phyloP scores from a whole-genome alignment of 2,329 filamentous ascomycete species.

The Cladosporium halotolerans region DNA sequence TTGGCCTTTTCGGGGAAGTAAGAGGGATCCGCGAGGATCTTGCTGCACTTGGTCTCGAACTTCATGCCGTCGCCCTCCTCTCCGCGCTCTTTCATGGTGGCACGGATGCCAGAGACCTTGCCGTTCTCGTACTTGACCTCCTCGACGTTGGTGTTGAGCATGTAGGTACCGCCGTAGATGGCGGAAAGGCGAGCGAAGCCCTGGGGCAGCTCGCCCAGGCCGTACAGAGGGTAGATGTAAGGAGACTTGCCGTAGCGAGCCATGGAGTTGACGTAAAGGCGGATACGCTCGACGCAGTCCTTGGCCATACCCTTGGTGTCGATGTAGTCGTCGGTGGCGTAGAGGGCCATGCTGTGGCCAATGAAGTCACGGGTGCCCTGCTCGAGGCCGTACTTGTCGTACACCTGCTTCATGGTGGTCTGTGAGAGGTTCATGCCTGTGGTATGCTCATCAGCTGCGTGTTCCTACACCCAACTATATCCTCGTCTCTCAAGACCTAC shows the following conservation, averaged over 20 bases:
- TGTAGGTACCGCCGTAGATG: conserved; percentile 98
- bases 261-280: conserved; percentile 95
- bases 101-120: conserved; percentile 93
- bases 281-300: conserved; percentile 85
- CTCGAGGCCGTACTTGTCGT: conserved; percentile 95
- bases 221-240: conserved; percentile 98
- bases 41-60: conserved; percentile 92
- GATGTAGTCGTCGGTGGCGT: conserved; percentile 84
- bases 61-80: conserved; percentile 71
- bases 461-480: neutral
- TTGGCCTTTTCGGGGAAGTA: conserved; percentile 91
- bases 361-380: conserved; percentile 86
- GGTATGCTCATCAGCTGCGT: conserved; percentile 13
- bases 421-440: conserved; percentile 68
- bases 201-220: conserved; percentile 92
- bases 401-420: conserved; percentile 95
- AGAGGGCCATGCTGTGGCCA: conserved; percentile 96
- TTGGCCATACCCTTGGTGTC: conserved; percentile 64
- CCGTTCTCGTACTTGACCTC: conserved; percentile 75
- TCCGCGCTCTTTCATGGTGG: conserved; percentile 85
- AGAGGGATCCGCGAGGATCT: conserved; percentile 91
- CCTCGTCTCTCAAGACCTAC: conserved; percentile 41
- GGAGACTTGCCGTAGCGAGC: conserved; percentile 96
- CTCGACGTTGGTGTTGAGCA: conserved; percentile 93
- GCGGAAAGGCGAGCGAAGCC: conserved; percentile 95